A percentile compares a stretch with the other conserved stretches of the same genome.
These are phyloP conservation scores for Alternaria sp. DNA, from an alignment of 2,329 filamentous ascomycete genomes.

Conservation along the genomic window DNA sequence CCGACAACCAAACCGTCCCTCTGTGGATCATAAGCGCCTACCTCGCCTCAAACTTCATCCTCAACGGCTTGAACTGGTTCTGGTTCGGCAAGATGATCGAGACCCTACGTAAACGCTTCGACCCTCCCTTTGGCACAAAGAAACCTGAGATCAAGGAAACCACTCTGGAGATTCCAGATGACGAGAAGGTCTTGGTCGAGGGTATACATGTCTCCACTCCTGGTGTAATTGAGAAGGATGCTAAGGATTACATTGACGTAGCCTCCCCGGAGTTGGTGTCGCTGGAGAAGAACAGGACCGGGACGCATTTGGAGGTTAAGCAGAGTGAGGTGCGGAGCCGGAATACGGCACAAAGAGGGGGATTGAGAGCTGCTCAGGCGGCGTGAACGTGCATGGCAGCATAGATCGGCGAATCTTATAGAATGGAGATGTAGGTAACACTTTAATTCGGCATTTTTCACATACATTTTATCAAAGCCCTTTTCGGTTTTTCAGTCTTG, in stretches of 20 bases:
- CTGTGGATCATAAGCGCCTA: slow-evolving; percentile 75
- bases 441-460: neutral
- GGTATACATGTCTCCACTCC: slow-evolving; percentile 45
- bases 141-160: slow-evolving; percentile 30
- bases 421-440: neutral
- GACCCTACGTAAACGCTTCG: slow-evolving; percentile 79
- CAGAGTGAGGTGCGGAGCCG: slow-evolving; percentile 38
- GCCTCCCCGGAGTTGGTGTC: slow-evolving; percentile 21
- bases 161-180: slow-evolving; percentile 24
- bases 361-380: slow-evolving; percentile 8
- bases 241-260: slow-evolving; percentile 31
- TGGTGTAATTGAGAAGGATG: slow-evolving; percentile 28
- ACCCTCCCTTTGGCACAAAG: slow-evolving; percentile 61
- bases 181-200: slow-evolving; percentile 45
- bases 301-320: slow-evolving; percentile 39
- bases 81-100: slow-evolving; percentile 91
- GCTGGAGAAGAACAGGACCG: slow-evolving; percentile 30
- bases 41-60: slow-evolving; percentile 71
- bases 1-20: slow-evolving; percentile 60
- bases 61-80: slow-evolving; percentile 81
- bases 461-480: neutral
- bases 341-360: slow-evolving; percentile 23
- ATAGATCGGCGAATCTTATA: neutral
- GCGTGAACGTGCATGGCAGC: neutral
- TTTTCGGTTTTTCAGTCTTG: neutral